Conservation (phyloP, 495 filamentous ascomycete genomes). For the Sabuloglossum arenarium region DNA sequence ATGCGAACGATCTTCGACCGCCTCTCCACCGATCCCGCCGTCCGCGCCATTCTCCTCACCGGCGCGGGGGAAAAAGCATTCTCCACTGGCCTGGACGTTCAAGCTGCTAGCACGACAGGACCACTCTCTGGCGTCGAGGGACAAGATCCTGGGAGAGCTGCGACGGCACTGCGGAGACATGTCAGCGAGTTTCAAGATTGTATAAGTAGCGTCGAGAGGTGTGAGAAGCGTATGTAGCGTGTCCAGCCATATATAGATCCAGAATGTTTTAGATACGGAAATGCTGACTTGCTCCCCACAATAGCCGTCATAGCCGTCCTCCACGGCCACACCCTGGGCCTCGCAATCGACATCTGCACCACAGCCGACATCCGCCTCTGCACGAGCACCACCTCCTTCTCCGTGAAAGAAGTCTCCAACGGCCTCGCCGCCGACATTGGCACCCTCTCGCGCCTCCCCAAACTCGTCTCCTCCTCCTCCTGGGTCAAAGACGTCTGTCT, state of each 20-base stretch:
- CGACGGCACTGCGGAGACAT: constrained; percentile 38
- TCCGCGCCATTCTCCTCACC: constrained; percentile 64
- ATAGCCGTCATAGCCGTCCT: constrained; percentile 62
- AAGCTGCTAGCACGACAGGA: constrained; percentile 28
- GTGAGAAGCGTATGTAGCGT: constrained; percentile 52
- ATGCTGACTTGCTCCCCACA: neutral
- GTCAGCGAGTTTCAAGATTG: constrained; percentile 61
- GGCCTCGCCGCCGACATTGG: constrained; percentile 88
- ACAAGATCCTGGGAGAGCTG: constrained; percentile 40
- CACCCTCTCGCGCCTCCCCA: constrained; percentile 67
- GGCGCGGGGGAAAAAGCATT: constrained; percentile 72
- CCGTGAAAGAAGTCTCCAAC: constrained; percentile 90
- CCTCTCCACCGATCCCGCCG: constrained; percentile 48
- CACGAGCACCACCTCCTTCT: constrained; percentile 37
- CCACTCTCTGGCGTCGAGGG: constrained; percentile 9
- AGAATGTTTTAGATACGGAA: neutral
- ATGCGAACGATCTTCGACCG: constrained; percentile 47
- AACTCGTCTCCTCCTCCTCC: constrained; percentile 49
- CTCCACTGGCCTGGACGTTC: constrained; percentile 66
- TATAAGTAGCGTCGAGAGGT: constrained; percentile 55
- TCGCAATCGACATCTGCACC: constrained; percentile 66
- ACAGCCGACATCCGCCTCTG: constrained; percentile 67
- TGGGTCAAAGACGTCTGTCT: constrained; percentile 90
- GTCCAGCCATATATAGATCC: neutral
- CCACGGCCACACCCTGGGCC: constrained; percentile 61